Conservation (phyloP, 768 basidiomycete genomes). For the Sutorius australiensis region DNA sequence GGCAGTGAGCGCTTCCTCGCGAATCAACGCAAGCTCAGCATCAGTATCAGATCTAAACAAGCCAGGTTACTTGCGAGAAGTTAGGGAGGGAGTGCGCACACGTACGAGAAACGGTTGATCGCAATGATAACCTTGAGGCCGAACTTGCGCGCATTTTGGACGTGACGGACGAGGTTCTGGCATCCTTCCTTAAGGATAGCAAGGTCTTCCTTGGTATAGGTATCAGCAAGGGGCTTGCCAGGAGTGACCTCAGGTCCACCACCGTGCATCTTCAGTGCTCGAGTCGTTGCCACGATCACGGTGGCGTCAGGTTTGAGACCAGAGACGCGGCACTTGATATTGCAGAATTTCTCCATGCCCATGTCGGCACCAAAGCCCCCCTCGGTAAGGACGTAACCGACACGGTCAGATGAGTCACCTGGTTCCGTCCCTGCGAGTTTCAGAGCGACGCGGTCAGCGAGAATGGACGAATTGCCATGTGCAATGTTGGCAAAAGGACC, state of each 20-base stretch:
- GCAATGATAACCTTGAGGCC: slow-evolving; percentile 95
- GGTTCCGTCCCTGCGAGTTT: slow-evolving; percentile 95
- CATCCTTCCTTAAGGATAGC: slow-evolving; percentile 87
- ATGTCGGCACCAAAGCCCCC: slow-evolving; percentile 99
- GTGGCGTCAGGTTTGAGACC: slow-evolving; percentile 92
- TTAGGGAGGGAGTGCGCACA: slow-evolving; percentile 13
- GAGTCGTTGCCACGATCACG: slow-evolving; percentile 94
- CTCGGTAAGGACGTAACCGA: slow-evolving; percentile 96
- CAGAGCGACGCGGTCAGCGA: slow-evolving; percentile 94
- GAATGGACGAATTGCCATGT: slow-evolving; percentile 96
- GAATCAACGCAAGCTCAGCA: slow-evolving; percentile 85
- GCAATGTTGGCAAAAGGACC: slow-evolving; percentile 99
- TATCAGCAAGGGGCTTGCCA: slow-evolving; percentile 89
- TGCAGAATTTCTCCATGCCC: slow-evolving; percentile 99
- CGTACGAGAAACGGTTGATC: slow-evolving; percentile 92
- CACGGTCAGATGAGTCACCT: slow-evolving; percentile 75
- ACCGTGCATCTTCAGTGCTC: slow-evolving; percentile 99
- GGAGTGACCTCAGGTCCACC: slow-evolving; percentile 96
- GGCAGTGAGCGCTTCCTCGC: slow-evolving; percentile 70
- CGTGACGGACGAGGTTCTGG: slow-evolving; percentile 90
- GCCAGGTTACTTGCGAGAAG: not conserved
- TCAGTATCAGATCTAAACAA: slow-evolving; percentile 73
- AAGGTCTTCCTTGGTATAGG: slow-evolving; percentile 92
- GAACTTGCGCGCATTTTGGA: slow-evolving; percentile 92
- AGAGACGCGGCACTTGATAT: slow-evolving; percentile 95